Percentiles rank a stretch among this genome's conserved stretches.
Evolutionary conservation across 441 rosid species (phyloP).

Genomic region (Viola pubescens): DNA sequence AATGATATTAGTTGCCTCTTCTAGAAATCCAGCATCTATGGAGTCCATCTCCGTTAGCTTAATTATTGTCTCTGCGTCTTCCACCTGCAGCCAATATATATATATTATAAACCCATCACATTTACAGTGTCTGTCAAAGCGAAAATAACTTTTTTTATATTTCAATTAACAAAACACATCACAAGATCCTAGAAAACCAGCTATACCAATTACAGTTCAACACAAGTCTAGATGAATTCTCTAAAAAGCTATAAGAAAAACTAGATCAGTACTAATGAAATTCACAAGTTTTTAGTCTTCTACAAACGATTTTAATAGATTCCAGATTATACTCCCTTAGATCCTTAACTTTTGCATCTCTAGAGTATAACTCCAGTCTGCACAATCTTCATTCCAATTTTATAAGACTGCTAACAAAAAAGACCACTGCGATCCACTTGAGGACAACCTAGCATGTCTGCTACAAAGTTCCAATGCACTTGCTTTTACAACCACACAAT

Average conservation of each 20-base stretch:
- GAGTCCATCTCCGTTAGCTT: constrained; percentile 89
- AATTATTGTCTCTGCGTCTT: constrained; percentile 85
- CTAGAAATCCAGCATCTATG: constrained; percentile 68
- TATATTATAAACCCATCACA: background rate
- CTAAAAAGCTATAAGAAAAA: background rate
- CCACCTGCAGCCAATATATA: constrained; percentile 40
- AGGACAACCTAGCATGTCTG: too few relatives aligned
- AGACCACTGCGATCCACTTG: too few relatives aligned
- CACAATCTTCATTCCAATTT: too few relatives aligned
- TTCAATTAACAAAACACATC: background rate
- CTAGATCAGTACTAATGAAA: background rate
- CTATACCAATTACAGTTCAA: background rate
- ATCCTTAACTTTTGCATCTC: too few relatives aligned
- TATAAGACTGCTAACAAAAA: too few relatives aligned
- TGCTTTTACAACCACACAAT: too few relatives aligned
- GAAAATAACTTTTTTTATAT: background rate
- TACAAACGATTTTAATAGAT: too few relatives aligned
- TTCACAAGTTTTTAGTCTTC: too few relatives aligned
- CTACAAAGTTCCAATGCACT: too few relatives aligned
- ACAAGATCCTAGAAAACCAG: background rate
- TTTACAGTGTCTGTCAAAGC: background rate
- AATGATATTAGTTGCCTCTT: constrained; percentile 63
- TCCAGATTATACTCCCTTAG: too few relatives aligned
- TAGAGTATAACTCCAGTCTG: too few relatives aligned
- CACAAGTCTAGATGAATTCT: background rate